Conservation (phyloP, 768 basidiomycete genomes). For the Hortiboletus campestris region DNA sequence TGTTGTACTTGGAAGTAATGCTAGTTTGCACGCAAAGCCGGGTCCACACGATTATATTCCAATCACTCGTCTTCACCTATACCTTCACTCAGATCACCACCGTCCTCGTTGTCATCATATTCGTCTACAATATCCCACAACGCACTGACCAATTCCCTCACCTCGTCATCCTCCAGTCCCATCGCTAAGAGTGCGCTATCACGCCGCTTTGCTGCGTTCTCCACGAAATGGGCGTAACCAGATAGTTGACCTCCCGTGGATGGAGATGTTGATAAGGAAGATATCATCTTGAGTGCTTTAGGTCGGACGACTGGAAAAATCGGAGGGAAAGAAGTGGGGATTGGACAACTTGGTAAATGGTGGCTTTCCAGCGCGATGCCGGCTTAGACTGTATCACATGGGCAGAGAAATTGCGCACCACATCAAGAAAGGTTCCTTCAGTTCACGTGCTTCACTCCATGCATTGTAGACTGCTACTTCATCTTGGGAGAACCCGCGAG, state of each 20-base stretch:
- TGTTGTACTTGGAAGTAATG: not conserved
- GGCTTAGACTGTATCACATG: conserved; percentile 3
- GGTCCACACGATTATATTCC: not conserved
- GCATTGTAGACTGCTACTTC: conserved; percentile 38
- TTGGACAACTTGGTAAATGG: conserved; percentile 52
- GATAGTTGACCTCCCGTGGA: conserved; percentile 43
- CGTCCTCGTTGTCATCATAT: conserved; percentile 30
- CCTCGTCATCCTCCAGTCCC: conserved; percentile 54
- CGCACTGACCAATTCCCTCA: conserved; percentile 53
- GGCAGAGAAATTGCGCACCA: conserved; percentile 34
- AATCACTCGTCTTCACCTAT: conserved; percentile 23
- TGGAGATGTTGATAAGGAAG: conserved; percentile 46
- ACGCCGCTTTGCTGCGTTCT: conserved; percentile 41
- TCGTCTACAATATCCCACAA: conserved; percentile 59
- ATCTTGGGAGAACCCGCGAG: conserved; percentile 53
- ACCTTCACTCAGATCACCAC: conserved; percentile 18
- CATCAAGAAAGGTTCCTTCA: conserved; percentile 32
- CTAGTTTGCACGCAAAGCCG: not conserved
- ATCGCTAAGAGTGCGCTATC: conserved; percentile 32
- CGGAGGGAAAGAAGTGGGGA: conserved; percentile 59
- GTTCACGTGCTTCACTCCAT: conserved; percentile 34
- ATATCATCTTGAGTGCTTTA: conserved; percentile 31
- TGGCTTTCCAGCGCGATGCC: conserved; percentile 33
- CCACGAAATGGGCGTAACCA: conserved; percentile 51
- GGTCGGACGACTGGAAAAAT: conserved; percentile 34